These are phyloP conservation scores for Cercis canadensis DNA, from an alignment of 306 rosid genomes.

Conservation along the genomic window DNA sequence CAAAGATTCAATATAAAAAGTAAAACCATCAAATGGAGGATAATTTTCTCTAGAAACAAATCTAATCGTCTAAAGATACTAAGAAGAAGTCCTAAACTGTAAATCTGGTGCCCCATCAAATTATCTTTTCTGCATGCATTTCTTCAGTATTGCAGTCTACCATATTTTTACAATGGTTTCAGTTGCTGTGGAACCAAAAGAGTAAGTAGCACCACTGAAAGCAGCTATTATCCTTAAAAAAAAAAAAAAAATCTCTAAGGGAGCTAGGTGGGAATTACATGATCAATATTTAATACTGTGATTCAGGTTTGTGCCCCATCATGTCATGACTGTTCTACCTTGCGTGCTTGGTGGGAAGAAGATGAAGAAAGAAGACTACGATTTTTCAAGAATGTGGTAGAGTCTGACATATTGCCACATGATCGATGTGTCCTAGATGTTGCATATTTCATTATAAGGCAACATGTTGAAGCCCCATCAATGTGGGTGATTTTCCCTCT, in stretches of 20 bases:
- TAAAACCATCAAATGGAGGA: slow-evolving; percentile 12
- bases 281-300: slow-evolving; percentile 2
- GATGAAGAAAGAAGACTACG: slow-evolving; percentile 87
- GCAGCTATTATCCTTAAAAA: not conserved
- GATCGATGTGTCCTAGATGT: too few relatives aligned
- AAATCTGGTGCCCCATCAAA: not conserved
- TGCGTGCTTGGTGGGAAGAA: slow-evolving; percentile 99
- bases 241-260: not conserved
- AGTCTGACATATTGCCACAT: too few relatives aligned
- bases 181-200: not conserved
- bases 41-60: slow-evolving; percentile 11
- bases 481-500: too few relatives aligned
- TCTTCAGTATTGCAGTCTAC: not conserved
- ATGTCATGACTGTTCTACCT: slow-evolving; percentile 92
- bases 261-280: not conserved
- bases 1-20: not conserved
- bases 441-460: too few relatives aligned
- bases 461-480: too few relatives aligned
- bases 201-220: not conserved
- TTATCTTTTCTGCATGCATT: not conserved
- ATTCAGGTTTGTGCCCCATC: slow-evolving; percentile 96
- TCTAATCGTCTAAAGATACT: not conserved
- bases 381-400: slow-evolving; percentile 72
- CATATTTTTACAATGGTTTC: not conserved
- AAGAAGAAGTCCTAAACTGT: slow-evolving; percentile 1